Conservation (phyloP, 768 basidiomycete species). For the Auricularia sp. region DNA sequence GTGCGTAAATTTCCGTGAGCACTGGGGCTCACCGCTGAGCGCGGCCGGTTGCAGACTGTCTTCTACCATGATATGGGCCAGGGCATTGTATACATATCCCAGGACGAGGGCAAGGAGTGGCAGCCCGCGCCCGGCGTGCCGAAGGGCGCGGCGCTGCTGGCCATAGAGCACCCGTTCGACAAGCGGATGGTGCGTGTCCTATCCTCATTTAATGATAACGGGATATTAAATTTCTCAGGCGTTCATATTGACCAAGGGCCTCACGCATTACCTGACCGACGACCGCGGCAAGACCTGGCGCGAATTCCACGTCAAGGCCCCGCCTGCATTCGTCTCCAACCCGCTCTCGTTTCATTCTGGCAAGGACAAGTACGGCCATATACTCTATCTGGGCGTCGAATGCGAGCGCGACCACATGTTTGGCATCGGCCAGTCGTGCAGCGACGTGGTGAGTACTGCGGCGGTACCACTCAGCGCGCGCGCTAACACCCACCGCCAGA, state of each 20-base stretch:
- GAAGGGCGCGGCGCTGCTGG: conserved; percentile 49
- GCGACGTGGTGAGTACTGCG: conserved; percentile 52
- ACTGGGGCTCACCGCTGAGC: background rate
- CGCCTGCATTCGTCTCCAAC: conserved; percentile 45
- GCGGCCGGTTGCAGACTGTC: conserved; percentile 35
- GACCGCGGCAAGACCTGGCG: conserved; percentile 87
- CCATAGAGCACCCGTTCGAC: conserved; percentile 82
- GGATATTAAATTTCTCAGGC: conserved; percentile 40
- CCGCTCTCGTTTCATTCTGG: conserved; percentile 87
- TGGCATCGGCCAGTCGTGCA: conserved; percentile 48
- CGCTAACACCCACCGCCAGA: conserved; percentile 34
- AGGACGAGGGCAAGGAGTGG: conserved; percentile 81
- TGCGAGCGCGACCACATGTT: conserved; percentile 40
- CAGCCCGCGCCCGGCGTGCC: conserved; percentile 38
- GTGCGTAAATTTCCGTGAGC: conserved; percentile 28
- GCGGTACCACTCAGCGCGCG: conserved; percentile 2
- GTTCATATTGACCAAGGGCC: conserved; percentile 70
- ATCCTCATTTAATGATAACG: background rate
- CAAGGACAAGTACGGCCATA: conserved; percentile 54
- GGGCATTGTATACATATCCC: conserved; percentile 66
- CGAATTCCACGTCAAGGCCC: conserved; percentile 55
- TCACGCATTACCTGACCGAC: conserved; percentile 75
- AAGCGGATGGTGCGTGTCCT: conserved; percentile 50
- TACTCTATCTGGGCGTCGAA: conserved; percentile 67
- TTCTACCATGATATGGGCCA: conserved; percentile 70